These are phyloP conservation scores for Claviceps capensis DNA, from an alignment of 2,329 filamentous ascomycete species.

Conservation along the genomic window DNA sequence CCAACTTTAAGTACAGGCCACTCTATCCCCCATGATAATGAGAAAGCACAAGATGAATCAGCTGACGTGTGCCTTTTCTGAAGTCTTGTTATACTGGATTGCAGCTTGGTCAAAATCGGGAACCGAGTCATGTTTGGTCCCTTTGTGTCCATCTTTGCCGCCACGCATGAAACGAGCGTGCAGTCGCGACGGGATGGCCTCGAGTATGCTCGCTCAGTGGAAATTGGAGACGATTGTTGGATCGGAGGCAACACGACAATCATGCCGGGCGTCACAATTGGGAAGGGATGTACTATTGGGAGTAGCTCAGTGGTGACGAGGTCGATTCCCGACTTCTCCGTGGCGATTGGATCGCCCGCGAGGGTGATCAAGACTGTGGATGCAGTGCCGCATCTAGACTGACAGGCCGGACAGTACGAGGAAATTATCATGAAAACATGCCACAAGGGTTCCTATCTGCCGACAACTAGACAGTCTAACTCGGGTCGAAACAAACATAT, in stretches of 20 bases:
- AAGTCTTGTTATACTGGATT: constrained; percentile 53
- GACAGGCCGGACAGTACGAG: background rate
- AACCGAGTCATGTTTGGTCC: constrained; percentile 59
- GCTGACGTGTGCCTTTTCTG: background rate
- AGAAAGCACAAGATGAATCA: too few relatives aligned
- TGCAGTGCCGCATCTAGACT: constrained; percentile 18
- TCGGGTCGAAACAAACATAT: too few relatives aligned
- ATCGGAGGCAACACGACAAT: constrained; percentile 36
- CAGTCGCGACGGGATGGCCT: constrained; percentile 31
- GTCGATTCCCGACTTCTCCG: constrained; percentile 31
- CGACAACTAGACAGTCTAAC: too few relatives aligned
- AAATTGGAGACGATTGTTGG: constrained; percentile 41
- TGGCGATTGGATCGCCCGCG: constrained; percentile 35
- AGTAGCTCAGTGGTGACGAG: constrained; percentile 37
- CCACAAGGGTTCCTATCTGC: too few relatives aligned
- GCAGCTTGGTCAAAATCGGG: constrained; percentile 56
- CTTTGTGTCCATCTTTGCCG: constrained; percentile 56
- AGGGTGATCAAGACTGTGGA: constrained; percentile 33
- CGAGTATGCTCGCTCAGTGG: constrained; percentile 32
- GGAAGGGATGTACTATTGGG: constrained; percentile 36
- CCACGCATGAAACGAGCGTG: constrained; percentile 56
- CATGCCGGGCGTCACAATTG: constrained; percentile 38
- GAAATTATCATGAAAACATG: too few relatives aligned
- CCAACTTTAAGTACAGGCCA: constrained; percentile 29
- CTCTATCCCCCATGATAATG: background rate